Evolutionary conservation across 139 green algal species (phyloP), one percentile per base, ranked within the genome.

Genomic region (Tetraselmis chui): DNA sequence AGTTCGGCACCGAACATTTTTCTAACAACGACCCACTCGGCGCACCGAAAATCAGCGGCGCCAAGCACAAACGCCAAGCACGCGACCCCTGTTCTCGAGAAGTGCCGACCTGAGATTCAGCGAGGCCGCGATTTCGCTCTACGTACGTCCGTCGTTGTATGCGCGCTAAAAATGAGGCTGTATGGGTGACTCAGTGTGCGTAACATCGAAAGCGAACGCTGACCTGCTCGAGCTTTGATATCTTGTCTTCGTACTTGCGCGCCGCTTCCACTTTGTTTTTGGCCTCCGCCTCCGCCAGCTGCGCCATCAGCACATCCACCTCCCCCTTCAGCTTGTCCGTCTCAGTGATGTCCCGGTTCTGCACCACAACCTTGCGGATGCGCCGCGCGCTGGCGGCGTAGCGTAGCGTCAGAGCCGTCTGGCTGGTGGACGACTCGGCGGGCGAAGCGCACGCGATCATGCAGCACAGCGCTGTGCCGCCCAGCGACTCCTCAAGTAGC

Each of bases 381-480:
- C 29, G 32, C 78, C 58, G 78, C n/a, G 78, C 78, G 31, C 28
- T 29, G 30, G 24, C 23, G 23, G 78, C 78, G 78, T 82, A 82
- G 24, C 45, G 30, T 23, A 82, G 32, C 23, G 78, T 82, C 25
- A 30, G 32, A 31, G 45, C 31, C 28, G 78, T 82, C 30, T 76
- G 31, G 31, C 28, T 29, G 78, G 24, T 24, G 30, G 32, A 59
- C 23, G 28, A 18, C 1, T 24, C 31, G 2, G 58, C 27, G 23
- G 78, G 78, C 18, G 24, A 45, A 18, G 26, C 32, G 32, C 78
- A 82, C 29, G 78, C 78, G 22, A 82, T 27, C 78, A 82, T 82
- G 31, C 31, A 74, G 31, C 31, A 59, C 31, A 32, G 30, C 23
- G 31, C 78, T 2, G 28, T 82, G 78, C 78, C 78, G 2, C 58